Evolutionary conservation across 78 protist species (phyloP), one percentile per base, ranked within the genome.

Genomic region (Planoprotostelium fungivorum): DNA sequence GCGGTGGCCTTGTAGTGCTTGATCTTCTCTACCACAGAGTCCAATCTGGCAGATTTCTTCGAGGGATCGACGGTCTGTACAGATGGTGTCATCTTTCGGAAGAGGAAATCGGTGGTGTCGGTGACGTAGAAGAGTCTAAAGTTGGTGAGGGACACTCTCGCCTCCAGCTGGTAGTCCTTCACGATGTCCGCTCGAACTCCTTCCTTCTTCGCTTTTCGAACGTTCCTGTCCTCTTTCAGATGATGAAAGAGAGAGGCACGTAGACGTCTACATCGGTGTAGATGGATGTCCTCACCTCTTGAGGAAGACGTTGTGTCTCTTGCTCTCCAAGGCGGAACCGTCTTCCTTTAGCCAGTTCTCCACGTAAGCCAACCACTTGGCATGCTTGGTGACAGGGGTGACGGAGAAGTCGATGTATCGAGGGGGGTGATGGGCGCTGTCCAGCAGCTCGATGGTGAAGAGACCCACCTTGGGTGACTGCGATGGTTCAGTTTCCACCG

Each of bases 71-170:
- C n/a, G n/a, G n/a, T n/a, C n/a, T n/a, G n/a, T n/a, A n/a, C n/a
- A n/a, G n/a, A n/a, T n/a, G n/a, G n/a, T n/a, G n/a, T n/a, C n/a
- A 25, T 51, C 38, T 91, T 91, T 83, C 93, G 86, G 63, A 84
- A 94, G 85, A 94, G 89, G 34, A 91, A 91, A 84, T 94, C 96
- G 38, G 86, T 90, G 16, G 96, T 94, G 28, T 94, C 94, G 34
- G 88, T 92, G 0, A 94, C 96, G 83, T 94, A 94, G 85, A 94
- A 94, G 1, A 94, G 34, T 91, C 93, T 92, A 63, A 91, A 94
- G 28, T 91, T 94, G 87, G 88, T 91, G 16, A 93, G 89, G 16
- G 93, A 90, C 38, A 94, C 83, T 51, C 93, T 90, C 63, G 93
- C 87, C 83, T 94, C 96, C 29, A 94, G 34, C 16, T 91, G 91